Conservation (phyloP, 225 moss, liverwort and hornwort species). For the Physcomitrellopsis africana region DNA sequence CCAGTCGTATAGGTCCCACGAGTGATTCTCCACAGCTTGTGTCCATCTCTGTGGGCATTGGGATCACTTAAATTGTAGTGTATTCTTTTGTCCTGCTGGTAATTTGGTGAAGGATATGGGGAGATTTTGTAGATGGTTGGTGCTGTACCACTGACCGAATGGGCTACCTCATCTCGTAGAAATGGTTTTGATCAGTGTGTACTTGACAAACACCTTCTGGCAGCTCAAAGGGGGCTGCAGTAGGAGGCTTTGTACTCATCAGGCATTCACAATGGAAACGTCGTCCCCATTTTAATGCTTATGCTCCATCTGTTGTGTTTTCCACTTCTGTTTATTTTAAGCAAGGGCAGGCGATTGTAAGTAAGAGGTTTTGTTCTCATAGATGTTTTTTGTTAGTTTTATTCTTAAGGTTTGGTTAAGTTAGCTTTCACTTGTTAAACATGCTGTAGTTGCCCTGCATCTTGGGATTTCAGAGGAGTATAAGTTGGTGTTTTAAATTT, state of each 20-base stretch:
- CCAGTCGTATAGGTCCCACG: conserved; percentile 52
- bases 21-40: conserved; percentile 47
- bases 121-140: conserved; percentile 63
- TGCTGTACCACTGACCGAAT: conserved; percentile 44
- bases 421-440: too few species aligned
- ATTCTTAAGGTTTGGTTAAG: too few species aligned
- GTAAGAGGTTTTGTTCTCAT: too few species aligned
- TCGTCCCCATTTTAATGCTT: conserved; percentile 49
- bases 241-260: conserved; percentile 61
- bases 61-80: conserved; percentile 67
- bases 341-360: too few species aligned
- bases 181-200: conserved; percentile 51
- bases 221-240: conserved; percentile 64
- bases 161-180: conserved; percentile 39
- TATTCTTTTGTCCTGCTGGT: conserved; percentile 67
- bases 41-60: conserved; percentile 49
- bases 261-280: conserved; percentile 59
- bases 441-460: too few species aligned
- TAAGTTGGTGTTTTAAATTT: too few species aligned
- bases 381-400: too few species aligned
- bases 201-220: conserved; percentile 42
- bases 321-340: conserved; percentile 6
- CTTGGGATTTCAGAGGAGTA: too few species aligned
- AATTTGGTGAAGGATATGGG: conserved; percentile 59
- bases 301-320: conserved; percentile 40